Percentiles rank a stretch among this genome's conserved stretches.
phyloP scores from a whole-genome alignment of 192 early-diverging fungal species.

The Phycomyces blakesleeanus region DNA sequence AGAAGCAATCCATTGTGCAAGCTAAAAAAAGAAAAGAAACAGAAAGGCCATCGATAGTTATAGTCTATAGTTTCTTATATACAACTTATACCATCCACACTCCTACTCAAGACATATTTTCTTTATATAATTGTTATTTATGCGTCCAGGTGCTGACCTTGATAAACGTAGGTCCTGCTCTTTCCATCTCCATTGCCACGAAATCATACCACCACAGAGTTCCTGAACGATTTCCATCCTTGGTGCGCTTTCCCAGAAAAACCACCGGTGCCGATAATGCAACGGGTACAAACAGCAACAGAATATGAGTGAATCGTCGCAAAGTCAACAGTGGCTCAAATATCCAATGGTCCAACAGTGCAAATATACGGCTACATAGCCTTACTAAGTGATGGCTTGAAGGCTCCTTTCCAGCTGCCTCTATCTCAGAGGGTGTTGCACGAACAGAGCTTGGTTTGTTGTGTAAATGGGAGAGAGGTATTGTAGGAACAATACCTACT shows the following conservation, averaged over 20 bases:
- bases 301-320: slow-evolving; percentile 58
- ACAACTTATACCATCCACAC: too few species aligned
- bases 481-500: too few species aligned
- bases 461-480: too few species aligned
- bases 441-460: too few species aligned
- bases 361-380: slow-evolving; percentile 11
- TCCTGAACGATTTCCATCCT: slow-evolving; percentile 51
- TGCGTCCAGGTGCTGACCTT: too few species aligned
- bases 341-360: slow-evolving; percentile 44
- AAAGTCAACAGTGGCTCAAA: slow-evolving; percentile 50
- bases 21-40: slow-evolving; percentile 25
- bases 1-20: slow-evolving; percentile 93
- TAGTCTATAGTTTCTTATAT: not conserved
- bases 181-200: slow-evolving; percentile 74
- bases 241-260: slow-evolving; percentile 48
- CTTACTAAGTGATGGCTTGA: not conserved
- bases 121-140: too few species aligned
- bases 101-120: too few species aligned
- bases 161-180: slow-evolving; percentile 92
- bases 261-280: slow-evolving; percentile 52
- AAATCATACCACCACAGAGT: slow-evolving; percentile 84
- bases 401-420: not conserved
- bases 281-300: slow-evolving; percentile 70
- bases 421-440: slow-evolving; percentile 18
- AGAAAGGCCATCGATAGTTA: not conserved